A percentile compares a stretch with the other conserved stretches of the same genome.
These are phyloP conservation scores for Moesziomyces parantarcticus DNA, from an alignment of 1,284 basidiomycete genomes.

Conservation along the genomic window DNA sequence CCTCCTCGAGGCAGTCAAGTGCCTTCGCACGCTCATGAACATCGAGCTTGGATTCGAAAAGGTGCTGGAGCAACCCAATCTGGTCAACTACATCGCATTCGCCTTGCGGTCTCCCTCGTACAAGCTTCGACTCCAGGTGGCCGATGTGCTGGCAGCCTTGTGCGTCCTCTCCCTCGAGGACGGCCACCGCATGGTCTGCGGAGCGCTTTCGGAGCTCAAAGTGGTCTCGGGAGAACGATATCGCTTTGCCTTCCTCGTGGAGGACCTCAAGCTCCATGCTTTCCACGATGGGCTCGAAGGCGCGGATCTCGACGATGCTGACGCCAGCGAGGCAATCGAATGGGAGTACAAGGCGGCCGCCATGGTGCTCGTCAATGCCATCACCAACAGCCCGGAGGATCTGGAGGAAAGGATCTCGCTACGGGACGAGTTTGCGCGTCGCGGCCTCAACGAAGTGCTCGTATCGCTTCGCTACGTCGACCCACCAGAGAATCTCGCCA, in stretches of 20 bases:
- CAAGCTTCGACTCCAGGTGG: conserved; percentile 78
- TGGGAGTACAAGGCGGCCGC: conserved; percentile 85
- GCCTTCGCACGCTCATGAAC: conserved; percentile 83
- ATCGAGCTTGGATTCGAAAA: conserved; percentile 82
- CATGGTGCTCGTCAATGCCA: conserved; percentile 80
- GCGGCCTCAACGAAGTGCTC: conserved; percentile 84
- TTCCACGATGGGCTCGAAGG: conserved; percentile 67
- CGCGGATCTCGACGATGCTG: conserved; percentile 34
- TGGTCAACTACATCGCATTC: conserved; percentile 81
- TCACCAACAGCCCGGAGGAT: conserved; percentile 80
- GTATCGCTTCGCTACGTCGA: conserved; percentile 80
- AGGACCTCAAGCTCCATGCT: conserved; percentile 73
- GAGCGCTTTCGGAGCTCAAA: conserved; percentile 82
- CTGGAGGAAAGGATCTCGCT: conserved; percentile 82
- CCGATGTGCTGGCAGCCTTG: conserved; percentile 84
- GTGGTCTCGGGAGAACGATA: conserved; percentile 79
- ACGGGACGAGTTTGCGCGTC: conserved; percentile 80
- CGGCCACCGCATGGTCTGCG: conserved; percentile 79
- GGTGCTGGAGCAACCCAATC: conserved; percentile 75
- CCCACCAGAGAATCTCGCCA: conserved; percentile 79
- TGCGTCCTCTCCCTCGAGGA: conserved; percentile 79
- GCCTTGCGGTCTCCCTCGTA: conserved; percentile 74
- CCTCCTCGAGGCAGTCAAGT: conserved; percentile 73
- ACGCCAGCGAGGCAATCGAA: conserved; percentile 62
- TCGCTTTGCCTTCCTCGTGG: conserved; percentile 81